Evolutionary conservation across 345 rosid species (phyloP).

Genomic region (Citrus australasica): DNA sequence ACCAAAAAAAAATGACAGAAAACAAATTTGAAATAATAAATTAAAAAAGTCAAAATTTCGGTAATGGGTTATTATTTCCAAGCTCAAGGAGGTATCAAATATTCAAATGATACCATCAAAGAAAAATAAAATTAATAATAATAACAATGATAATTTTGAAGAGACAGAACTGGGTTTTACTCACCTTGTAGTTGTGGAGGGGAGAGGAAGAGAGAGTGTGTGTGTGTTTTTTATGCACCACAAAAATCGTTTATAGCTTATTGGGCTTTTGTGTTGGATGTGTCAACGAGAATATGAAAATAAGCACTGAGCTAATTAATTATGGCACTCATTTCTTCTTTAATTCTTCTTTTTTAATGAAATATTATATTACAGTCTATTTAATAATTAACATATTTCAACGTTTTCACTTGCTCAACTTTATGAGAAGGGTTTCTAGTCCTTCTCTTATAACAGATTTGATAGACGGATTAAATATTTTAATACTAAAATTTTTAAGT

Average conservation of each 20-base stretch:
- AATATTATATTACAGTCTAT: too few relatives aligned
- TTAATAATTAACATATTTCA: too few relatives aligned
- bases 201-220: neutral
- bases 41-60: neutral
- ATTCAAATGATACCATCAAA: neutral
- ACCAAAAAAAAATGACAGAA: neutral
- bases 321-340: too few relatives aligned
- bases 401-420: too few relatives aligned
- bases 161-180: neutral
- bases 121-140: neutral
- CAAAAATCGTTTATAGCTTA: neutral
- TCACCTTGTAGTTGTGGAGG: conserved; percentile 9
- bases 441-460: too few relatives aligned
- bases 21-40: neutral
- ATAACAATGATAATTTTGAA: neutral
- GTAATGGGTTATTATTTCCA: neutral
- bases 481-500: too few relatives aligned
- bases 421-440: too few relatives aligned
- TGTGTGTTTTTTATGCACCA: neutral
- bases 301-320: too few relatives aligned
- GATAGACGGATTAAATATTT: too few relatives aligned
- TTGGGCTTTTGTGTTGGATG: too few relatives aligned
- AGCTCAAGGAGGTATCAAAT: neutral
- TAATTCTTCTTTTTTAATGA: too few relatives aligned
- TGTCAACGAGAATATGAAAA: too few relatives aligned